These are phyloP conservation scores for Tolypocladium endophyticum DNA, from an alignment of 2,329 filamentous ascomycete species.

Conservation along the genomic window DNA sequence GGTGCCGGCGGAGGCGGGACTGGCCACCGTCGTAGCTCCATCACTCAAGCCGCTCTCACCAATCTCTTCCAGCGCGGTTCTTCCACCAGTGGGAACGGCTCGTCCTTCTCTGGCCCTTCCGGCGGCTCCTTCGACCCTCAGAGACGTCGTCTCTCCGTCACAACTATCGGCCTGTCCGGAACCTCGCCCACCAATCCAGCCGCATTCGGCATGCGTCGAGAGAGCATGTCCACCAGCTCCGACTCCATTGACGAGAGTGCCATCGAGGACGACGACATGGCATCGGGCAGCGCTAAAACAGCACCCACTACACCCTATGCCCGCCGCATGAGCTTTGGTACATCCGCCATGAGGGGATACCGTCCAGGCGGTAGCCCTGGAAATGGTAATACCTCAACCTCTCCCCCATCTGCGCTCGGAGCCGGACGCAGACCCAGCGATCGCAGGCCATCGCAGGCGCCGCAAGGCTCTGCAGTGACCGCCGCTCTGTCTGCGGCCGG, in stretches of 20 bases:
- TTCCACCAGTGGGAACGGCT: slow-evolving; percentile 33
- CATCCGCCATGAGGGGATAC: slow-evolving; percentile 56
- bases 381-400: slow-evolving; percentile 47
- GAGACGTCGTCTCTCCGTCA: slow-evolving; percentile 63
- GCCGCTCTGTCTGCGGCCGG: slow-evolving; percentile 21
- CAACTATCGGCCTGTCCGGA: slow-evolving; percentile 63
- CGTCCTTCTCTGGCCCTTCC: slow-evolving; percentile 29
- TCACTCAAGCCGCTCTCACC: slow-evolving; percentile 45
- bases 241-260: slow-evolving; percentile 62
- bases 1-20: slow-evolving; percentile 19
- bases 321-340: slow-evolving; percentile 83
- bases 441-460: slow-evolving; percentile 16
- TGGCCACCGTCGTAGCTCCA: slow-evolving; percentile 44
- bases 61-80: slow-evolving; percentile 49
- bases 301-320: slow-evolving; percentile 64
- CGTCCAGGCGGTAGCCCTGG: slow-evolving; percentile 48
- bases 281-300: slow-evolving; percentile 38
- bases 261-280: slow-evolving; percentile 56
- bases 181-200: slow-evolving; percentile 49
- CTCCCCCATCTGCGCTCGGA: slow-evolving; percentile 23
- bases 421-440: slow-evolving; percentile 17
- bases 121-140: slow-evolving; percentile 39
- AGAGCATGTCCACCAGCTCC: slow-evolving; percentile 60
- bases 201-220: slow-evolving; percentile 45
- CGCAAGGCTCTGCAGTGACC: slow-evolving; percentile 18